Evolutionary conservation across 2,329 filamentous ascomycete species (phyloP).

Genomic region (Pseudogymnoascus sp.): DNA sequence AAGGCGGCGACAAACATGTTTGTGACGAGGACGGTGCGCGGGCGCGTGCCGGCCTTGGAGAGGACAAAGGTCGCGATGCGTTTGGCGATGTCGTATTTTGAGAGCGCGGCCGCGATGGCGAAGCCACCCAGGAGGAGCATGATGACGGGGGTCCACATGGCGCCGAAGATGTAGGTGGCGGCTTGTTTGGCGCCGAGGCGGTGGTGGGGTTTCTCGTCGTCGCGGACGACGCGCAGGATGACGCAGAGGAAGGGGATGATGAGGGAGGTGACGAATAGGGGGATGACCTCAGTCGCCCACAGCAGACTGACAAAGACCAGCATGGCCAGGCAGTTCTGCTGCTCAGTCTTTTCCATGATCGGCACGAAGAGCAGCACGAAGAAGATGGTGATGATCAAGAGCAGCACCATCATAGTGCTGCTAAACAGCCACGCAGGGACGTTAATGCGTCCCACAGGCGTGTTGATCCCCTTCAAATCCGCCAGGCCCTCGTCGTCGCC

Average conservation of each 20-base stretch:
- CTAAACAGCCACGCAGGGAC: slow-evolving; percentile 78
- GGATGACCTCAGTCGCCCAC: slow-evolving; percentile 97
- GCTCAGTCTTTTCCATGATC: slow-evolving; percentile 77
- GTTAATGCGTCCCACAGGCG: slow-evolving; percentile 68
- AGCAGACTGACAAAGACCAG: slow-evolving; percentile 86
- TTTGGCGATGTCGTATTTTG: slow-evolving; percentile 96
- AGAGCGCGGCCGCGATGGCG: slow-evolving; percentile 86
- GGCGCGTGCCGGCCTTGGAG: slow-evolving; percentile 89
- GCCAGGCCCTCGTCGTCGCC: slow-evolving; percentile 66
- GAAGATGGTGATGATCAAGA: slow-evolving; percentile 66
- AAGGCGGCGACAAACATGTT: slow-evolving; percentile 99
- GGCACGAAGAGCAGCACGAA: slow-evolving; percentile 63
- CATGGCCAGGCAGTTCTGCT: slow-evolving; percentile 93
- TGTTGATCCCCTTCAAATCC: slow-evolving; percentile 59
- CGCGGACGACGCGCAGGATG: slow-evolving; percentile 71
- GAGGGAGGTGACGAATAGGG: slow-evolving; percentile 90
- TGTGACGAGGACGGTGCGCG: slow-evolving; percentile 80
- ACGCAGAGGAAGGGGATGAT: slow-evolving; percentile 91
- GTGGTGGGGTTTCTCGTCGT: slow-evolving; percentile 58
- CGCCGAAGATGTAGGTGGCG: slow-evolving; percentile 74
- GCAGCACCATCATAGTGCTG: slow-evolving; percentile 67
- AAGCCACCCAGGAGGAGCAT: slow-evolving; percentile 96
- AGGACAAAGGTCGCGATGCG: slow-evolving; percentile 92
- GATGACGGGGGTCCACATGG: slow-evolving; percentile 99
- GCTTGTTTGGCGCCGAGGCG: slow-evolving; percentile 74